Evolutionary conservation across 441 rosid species (phyloP).

Genomic region (Sinapis alba): DNA sequence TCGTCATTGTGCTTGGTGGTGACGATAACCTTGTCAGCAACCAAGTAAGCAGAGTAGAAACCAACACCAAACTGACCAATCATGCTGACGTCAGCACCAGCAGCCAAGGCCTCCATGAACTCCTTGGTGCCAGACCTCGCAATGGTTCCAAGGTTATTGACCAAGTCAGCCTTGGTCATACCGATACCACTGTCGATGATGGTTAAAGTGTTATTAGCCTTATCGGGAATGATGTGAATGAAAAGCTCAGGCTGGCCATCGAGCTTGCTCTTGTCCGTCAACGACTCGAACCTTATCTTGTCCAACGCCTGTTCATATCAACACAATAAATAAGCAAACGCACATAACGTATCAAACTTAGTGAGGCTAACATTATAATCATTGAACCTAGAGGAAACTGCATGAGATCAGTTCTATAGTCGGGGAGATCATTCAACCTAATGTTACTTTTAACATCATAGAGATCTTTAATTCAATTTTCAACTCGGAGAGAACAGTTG

Average conservation of each 20-base stretch:
- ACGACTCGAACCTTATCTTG: background rate
- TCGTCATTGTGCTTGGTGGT: background rate
- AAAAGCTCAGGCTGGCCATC: background rate
- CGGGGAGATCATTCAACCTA: too few relatives aligned
- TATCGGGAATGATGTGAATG: background rate
- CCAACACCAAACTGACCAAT: constrained; percentile 2
- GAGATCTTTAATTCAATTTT: too few relatives aligned
- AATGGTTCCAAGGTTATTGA: background rate
- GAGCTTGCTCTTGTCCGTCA: background rate
- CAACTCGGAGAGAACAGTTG: too few relatives aligned
- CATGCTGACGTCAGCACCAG: background rate
- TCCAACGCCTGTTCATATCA: background rate
- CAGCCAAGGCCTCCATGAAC: background rate
- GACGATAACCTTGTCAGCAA: background rate
- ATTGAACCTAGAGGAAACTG: background rate
- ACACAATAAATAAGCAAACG: too few relatives aligned
- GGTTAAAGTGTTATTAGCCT: background rate
- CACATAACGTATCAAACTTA: too few relatives aligned
- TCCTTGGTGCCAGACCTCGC: background rate
- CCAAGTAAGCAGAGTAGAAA: background rate
- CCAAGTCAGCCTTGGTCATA: background rate
- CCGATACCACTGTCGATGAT: background rate
- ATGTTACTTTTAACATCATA: too few relatives aligned
- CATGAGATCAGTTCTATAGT: too few relatives aligned
- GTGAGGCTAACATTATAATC: too few relatives aligned